Percentiles rank a stretch among this genome's conserved stretches.
Conservation (phyloP, 2,329 filamentous ascomycete species). For the Metarhizium guizhouense region DNA sequence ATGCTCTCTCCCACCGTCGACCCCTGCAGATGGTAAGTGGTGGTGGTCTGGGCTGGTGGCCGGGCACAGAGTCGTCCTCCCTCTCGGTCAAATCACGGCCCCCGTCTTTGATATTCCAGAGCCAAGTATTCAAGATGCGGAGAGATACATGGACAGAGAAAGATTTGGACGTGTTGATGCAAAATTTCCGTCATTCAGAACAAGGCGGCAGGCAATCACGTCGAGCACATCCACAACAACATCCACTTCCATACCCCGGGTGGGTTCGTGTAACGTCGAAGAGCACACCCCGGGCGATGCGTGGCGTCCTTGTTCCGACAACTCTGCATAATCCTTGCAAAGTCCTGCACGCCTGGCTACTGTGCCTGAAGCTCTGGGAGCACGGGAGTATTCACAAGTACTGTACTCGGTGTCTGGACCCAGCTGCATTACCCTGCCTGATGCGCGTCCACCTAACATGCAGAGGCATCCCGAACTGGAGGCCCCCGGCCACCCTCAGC, state of each 20-base stretch:
- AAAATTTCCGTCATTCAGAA: not conserved
- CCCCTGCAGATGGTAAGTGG: not conserved
- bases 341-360: slow-evolving; percentile 9
- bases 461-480: slow-evolving; percentile 10
- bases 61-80: not conserved
- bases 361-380: slow-evolving; percentile 11
- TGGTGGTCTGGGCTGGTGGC: not conserved
- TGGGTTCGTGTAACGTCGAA: slow-evolving; percentile 11
- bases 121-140: not conserved
- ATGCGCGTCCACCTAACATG: slow-evolving; percentile 12
- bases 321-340: slow-evolving; percentile 11
- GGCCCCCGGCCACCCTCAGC: slow-evolving; percentile 7
- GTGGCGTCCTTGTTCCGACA: slow-evolving; percentile 17
- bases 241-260: slow-evolving; percentile 2
- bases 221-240: not conserved
- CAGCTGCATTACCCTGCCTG: slow-evolving; percentile 9
- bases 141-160: not conserved
- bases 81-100: not conserved
- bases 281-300: slow-evolving; percentile 10
- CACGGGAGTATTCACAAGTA: slow-evolving; percentile 11
- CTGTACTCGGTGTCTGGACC: slow-evolving; percentile 9
- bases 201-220: not conserved
- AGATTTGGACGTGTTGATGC: not conserved
- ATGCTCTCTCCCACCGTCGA: not conserved
- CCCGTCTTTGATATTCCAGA: not conserved